These are phyloP conservation scores for Exophiala lecanii-corni DNA, from an alignment of 2,329 filamentous ascomycete genomes.

Conservation along the genomic window DNA sequence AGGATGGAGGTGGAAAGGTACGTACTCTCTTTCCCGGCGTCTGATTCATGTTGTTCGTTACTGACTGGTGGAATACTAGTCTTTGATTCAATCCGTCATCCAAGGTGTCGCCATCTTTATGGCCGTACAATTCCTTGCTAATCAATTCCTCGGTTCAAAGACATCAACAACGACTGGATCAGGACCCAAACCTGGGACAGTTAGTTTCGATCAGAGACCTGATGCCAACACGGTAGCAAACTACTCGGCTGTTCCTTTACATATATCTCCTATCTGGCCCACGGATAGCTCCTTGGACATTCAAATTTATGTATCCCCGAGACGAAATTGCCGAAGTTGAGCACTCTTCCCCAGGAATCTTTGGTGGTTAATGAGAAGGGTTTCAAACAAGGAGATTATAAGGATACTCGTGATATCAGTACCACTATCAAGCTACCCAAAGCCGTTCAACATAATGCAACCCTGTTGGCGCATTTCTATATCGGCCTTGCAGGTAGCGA, in stretches of 20 bases:
- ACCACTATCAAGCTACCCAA: slow-evolving; percentile 72
- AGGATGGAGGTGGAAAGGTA: slow-evolving; percentile 18
- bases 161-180: slow-evolving; percentile 25
- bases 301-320: slow-evolving; percentile 78
- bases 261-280: slow-evolving; percentile 84
- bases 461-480: slow-evolving; percentile 92
- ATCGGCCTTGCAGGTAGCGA: slow-evolving; percentile 70
- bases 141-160: slow-evolving; percentile 48
- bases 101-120: slow-evolving; percentile 59
- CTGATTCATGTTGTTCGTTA: too few species aligned
- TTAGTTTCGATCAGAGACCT: slow-evolving; percentile 63
- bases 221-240: slow-evolving; percentile 51
- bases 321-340: slow-evolving; percentile 63
- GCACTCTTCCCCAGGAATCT: slow-evolving; percentile 59
- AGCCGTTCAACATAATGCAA: slow-evolving; percentile 83
- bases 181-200: slow-evolving; percentile 40
- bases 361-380: slow-evolving; percentile 74
- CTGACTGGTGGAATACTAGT: too few species aligned
- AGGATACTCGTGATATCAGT: slow-evolving; percentile 71
- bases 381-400: slow-evolving; percentile 74
- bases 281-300: slow-evolving; percentile 75
- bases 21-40: too few species aligned
- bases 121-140: slow-evolving; percentile 53
- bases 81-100: slow-evolving; percentile 40
- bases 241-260: slow-evolving; percentile 62